Evolutionary conservation across 441 rosid genomes (phyloP).

Genomic region (Erodium moschatum): DNA sequence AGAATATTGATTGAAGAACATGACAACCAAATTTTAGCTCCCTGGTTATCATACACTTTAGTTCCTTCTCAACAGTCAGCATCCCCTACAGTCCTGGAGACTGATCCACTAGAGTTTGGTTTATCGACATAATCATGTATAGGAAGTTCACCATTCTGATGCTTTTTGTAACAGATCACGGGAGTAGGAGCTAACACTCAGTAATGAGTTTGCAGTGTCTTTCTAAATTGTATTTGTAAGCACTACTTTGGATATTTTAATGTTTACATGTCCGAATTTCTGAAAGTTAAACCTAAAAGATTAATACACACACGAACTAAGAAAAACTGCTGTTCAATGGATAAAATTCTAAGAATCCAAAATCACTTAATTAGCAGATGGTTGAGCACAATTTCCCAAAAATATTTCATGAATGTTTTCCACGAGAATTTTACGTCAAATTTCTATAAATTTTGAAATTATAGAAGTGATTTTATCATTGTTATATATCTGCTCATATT

Average conservation of each 20-base stretch:
- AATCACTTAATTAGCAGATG: neutral
- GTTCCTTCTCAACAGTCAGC: neutral
- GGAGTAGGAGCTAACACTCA: neutral
- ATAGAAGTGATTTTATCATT: neutral
- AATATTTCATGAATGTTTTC: neutral
- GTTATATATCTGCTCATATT: neutral
- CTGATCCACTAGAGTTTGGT: neutral
- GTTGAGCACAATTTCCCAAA: neutral
- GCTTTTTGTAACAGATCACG: neutral
- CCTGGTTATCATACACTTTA: neutral
- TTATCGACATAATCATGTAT: neutral
- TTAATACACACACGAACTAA: neutral
- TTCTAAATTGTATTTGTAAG: neutral
- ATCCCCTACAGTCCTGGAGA: neutral
- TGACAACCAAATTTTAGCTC: neutral
- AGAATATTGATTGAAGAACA: neutral
- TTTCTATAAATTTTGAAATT: slow-evolving; percentile 1
- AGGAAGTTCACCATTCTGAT: neutral
- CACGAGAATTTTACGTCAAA: neutral
- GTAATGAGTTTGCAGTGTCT: neutral
- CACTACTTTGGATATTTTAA: neutral
- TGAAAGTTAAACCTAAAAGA: neutral
- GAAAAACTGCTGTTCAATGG: neutral
- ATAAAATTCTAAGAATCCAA: neutral
- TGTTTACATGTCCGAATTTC: neutral